Percentiles rank a stretch among this genome's conserved stretches.
Evolutionary conservation across 768 basidiomycete species (phyloP).

Genomic region (Termitomyces sp.): DNA sequence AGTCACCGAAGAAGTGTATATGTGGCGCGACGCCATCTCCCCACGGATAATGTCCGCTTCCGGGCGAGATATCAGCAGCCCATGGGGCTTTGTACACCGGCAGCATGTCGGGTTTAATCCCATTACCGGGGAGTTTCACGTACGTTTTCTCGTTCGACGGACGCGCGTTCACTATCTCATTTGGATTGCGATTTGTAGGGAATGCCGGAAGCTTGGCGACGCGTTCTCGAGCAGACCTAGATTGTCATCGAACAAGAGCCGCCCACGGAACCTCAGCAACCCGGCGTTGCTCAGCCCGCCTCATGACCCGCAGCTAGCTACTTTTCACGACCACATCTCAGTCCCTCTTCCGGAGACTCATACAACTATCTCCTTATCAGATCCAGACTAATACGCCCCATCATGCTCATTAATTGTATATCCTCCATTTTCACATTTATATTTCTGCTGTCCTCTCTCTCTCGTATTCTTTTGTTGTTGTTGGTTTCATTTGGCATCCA

Average conservation of each 20-base stretch:
- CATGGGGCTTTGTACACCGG: conserved; percentile 27
- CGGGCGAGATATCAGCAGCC: conserved; percentile 20
- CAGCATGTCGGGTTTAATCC: conserved; percentile 29
- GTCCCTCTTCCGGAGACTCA: too few relatives aligned
- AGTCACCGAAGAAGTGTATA: conserved; percentile 22
- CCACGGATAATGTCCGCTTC: conserved; percentile 16
- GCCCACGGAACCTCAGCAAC: background rate
- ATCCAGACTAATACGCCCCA: background rate
- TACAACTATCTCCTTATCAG: background rate
- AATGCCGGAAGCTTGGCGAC: conserved; percentile 20
- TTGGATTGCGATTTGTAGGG: conserved; percentile 11
- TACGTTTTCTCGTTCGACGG: background rate
- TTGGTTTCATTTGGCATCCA: background rate
- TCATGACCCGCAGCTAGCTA: background rate
- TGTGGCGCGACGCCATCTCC: conserved; percentile 28
- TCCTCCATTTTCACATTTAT: background rate
- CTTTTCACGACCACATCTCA: background rate
- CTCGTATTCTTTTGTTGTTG: background rate
- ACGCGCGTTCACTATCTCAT: background rate
- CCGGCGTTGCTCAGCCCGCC: background rate
- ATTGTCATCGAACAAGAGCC: background rate
- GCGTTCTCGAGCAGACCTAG: conserved; percentile 6
- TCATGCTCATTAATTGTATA: background rate
- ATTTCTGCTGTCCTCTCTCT: background rate
- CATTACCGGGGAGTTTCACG: conserved; percentile 23